These are phyloP conservation scores for Corylus avellana DNA, from an alignment of 306 rosid species.

Conservation along the genomic window DNA sequence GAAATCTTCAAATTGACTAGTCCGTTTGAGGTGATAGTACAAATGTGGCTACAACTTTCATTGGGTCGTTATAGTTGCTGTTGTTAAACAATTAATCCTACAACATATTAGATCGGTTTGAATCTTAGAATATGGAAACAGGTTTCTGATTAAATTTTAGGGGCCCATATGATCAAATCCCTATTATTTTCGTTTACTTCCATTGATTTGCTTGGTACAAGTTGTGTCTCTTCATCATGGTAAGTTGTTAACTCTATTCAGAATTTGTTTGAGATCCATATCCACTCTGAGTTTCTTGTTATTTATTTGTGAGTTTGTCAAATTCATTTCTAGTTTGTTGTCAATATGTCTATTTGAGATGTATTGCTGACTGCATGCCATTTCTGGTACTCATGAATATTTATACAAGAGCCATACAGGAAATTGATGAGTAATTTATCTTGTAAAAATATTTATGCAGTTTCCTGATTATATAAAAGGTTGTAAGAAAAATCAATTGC, in stretches of 20 bases:
- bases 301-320: not conserved
- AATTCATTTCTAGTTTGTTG: not conserved
- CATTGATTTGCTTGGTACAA: not conserved
- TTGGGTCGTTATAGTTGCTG: not conserved
- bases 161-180: not conserved
- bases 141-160: not conserved
- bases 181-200: not conserved
- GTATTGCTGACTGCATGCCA: not conserved
- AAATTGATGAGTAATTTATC: not conserved
- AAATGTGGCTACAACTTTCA: no score
- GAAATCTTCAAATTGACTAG: no score
- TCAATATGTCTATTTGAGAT: not conserved
- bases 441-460: not conserved
- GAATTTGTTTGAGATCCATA: slow-evolving; percentile 1
- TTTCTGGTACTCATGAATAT: not conserved
- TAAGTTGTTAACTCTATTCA: not conserved
- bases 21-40: no score
- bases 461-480: not conserved
- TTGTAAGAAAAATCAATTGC: not conserved
- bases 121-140: not conserved
- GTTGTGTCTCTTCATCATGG: not conserved
- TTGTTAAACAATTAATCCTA: not conserved
- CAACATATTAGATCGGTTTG: not conserved
- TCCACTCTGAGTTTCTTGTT: slow-evolving; percentile 2
- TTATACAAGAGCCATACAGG: not conserved